Evolutionary conservation across 2,329 filamentous ascomycete genomes (phyloP), one percentile per base, ranked within the genome.

Genomic region (Fusarium nurragi): DNA sequence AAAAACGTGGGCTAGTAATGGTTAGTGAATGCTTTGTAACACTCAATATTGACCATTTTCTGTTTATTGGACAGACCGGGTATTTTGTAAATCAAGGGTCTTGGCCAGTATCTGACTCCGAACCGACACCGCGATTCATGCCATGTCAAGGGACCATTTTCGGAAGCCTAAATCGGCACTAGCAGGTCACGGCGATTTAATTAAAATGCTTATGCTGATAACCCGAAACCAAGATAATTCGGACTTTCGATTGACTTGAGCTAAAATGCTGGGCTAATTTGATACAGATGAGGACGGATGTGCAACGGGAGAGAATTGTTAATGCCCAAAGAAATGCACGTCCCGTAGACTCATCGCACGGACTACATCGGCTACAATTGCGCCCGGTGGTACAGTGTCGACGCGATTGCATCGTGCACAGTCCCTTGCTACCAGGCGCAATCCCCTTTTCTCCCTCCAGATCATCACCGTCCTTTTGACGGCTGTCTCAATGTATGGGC

Each of bases 261-360:
- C 32, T 34, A 34, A 34, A n/a, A 16, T n/a, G 32, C 60, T 54
- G 64, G 54, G 56, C 67, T 69, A 70, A 69, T 68, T 67, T 70
- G 72, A 74, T 74, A 74, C 72, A 70, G 49, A 57, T 30, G n/a
- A 49, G 23, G 36, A 28, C 21, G 28, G 18, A 46, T 46, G 47
- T 47, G 41, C 52, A 55, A 37, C 45, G 39, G 49, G 48, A 36
- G 53, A 57, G 28, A 39, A 16, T 30, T 41, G 45, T 50, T 65
- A 59, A 54, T 65, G 63, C 62, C 62, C 52, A 66, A 64, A 47
- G 45, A 66, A 45, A 65, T 51, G 62, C 63, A 65, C 62, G 57
- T 59, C 62, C 63, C 52, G 18, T 25, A 12, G 48, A 41, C 52
- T 54, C 36, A n/a, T 54, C 52, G 62, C 63, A 65, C 63, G 63